These are phyloP conservation scores for Grigorovia transvaalensis DNA, from an alignment of 805 yeast genomes.

Conservation along the genomic window DNA sequence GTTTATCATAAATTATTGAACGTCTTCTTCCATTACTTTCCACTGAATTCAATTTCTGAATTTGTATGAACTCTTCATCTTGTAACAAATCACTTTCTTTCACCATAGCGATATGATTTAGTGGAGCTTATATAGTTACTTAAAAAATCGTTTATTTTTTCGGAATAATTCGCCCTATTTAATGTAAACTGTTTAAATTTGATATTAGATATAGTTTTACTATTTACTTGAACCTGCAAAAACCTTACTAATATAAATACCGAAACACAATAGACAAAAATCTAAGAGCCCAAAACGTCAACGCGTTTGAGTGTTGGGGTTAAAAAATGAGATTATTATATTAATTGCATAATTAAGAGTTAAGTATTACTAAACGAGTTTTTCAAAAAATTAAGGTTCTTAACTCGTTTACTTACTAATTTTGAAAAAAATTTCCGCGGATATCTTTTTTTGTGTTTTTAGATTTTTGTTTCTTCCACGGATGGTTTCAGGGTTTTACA, in stretches of 20 bases:
- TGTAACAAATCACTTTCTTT: constrained; percentile 11
- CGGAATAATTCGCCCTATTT: too few species aligned
- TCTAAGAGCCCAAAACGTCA: not conserved
- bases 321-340: not conserved
- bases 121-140: not conserved
- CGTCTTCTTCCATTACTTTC: constrained; percentile 8
- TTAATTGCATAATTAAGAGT: not conserved
- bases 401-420: not conserved
- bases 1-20: constrained; percentile 10
- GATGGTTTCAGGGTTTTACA: not conserved
- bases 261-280: not conserved
- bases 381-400: not conserved
- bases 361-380: not conserved
- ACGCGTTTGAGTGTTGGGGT: not conserved
- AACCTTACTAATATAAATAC: too few species aligned
- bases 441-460: too few species aligned
- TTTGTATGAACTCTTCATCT: constrained; percentile 18
- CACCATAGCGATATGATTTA: not conserved
- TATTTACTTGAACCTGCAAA: not conserved
- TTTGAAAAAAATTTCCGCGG: not conserved
- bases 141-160: too few species aligned
- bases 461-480: too few species aligned
- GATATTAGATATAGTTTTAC: not conserved
- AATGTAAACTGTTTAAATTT: too few species aligned
- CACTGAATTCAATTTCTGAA: constrained; percentile 17